Base-by-base conservation (phyloP, 2,329 filamentous ascomycete genomes). In the Sporothrix protearum region DNA sequence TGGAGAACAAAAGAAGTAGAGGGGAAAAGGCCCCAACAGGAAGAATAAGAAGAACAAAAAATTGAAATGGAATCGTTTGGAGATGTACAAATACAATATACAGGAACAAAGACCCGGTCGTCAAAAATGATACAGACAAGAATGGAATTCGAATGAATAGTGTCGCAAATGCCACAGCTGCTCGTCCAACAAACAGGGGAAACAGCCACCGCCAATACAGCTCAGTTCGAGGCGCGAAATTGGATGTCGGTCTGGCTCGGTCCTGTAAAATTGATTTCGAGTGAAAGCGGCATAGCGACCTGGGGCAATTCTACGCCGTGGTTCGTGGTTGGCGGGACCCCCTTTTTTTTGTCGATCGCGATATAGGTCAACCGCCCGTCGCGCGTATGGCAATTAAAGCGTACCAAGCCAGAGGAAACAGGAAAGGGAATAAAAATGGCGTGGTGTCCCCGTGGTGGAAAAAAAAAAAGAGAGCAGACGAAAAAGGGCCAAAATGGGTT, bases 331-430 rank as follows among this genome's bases (percentile, higher is more conserved):
- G 68, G 39, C 57, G 47, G 57, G 16, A 22, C 45, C 66, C 57
- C 69, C 68, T 47, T 47, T 49, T 69, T 71, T 71, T 69, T 71
- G 72, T 49, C 72, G 72, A 73, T 73, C 72, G 53, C 67, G 39
- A 69, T 70, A 68, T 68, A 19, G 42, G 64, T 33, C 67, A 28
- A 57, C 33, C 67, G 33, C 36, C 22, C 16, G 36, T n/a, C 28
- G 33, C 49, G 51, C 36, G 51, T 28, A 22, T 45, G 51, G 51
- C 45, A 12, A 64, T 70, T 30, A n/a, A 64, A 63, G 53, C 55
- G 55, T 59, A 69, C 68, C 53, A 68, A 47, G 22, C 42, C 12
- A 16, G 22, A 64, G 10, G 30, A 7, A 5, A 19, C 12, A 16
- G 19, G 19, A n/a, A 69, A 25, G 12, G 28, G 45, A 22, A 36